Evolutionary conservation across 1,139 yeast species (phyloP).

Genomic region (Lodderomyces oxycetoniae): DNA sequence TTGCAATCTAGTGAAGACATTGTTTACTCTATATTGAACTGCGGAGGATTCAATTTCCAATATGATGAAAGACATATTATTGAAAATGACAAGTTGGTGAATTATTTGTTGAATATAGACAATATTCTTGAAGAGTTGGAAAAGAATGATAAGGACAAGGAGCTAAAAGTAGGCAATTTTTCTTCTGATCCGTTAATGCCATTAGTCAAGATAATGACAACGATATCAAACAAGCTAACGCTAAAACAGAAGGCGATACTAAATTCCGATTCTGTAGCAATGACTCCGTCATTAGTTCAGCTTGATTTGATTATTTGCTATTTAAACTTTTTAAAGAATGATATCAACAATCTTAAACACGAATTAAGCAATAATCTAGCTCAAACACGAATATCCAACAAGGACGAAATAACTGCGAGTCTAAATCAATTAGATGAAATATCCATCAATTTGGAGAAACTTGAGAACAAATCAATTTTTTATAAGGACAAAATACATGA

Average conservation of each 20-base stretch:
- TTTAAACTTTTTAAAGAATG: conserved; percentile 10
- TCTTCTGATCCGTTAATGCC: conserved; percentile 8
- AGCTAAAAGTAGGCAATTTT: neutral
- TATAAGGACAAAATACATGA: conserved; percentile 23
- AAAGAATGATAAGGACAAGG: conserved; percentile 3
- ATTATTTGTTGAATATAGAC: conserved; percentile 33
- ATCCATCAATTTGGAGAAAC: conserved; percentile 20
- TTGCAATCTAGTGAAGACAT: conserved; percentile 9
- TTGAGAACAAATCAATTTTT: conserved; percentile 26
- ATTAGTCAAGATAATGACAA: conserved; percentile 10
- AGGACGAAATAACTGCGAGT: conserved; percentile 24
- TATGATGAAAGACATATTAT: conserved; percentile 15
- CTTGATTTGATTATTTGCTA: conserved; percentile 9
- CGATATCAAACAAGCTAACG: conserved; percentile 10
- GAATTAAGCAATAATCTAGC: conserved; percentile 14
- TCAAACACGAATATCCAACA: conserved; percentile 20
- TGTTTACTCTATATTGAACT: conserved; percentile 17
- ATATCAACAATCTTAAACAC: conserved; percentile 10
- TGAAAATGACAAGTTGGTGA: conserved; percentile 27
- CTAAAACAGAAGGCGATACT: conserved; percentile 7
- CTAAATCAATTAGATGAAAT: conserved; percentile 29
- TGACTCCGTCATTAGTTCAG: conserved; percentile 9
- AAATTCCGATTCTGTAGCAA: conserved; percentile 4
- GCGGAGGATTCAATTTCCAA: conserved; percentile 23
- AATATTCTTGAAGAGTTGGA: conserved; percentile 21